Evolutionary conservation across 768 basidiomycete genomes (phyloP), one percentile per base, ranked within the genome.

Genomic region (Rhizopogon vinicolor): DNA sequence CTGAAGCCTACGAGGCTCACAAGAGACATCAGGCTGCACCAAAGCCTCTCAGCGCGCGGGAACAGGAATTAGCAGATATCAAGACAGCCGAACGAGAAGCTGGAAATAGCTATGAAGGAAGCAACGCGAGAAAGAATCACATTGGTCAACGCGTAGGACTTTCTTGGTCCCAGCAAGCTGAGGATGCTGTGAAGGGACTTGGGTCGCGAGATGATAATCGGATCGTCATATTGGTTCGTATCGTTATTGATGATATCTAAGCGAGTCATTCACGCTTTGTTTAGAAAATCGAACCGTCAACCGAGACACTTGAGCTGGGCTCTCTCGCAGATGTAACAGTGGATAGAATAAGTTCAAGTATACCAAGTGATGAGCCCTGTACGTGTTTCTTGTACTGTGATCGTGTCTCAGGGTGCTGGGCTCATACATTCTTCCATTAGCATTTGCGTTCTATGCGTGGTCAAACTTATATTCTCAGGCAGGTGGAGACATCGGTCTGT

Each of bases 31-130:
- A 82, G 48, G 74, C 81, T 33, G 89, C 92, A 0, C 89, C 92
- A 2, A 80, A 90, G 58, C 96, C 94, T 1, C 76, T 97, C 62
- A 92, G 87, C 40, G 80, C 82, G 0, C 80, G 87, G 33, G 95
- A 98, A 70, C 80, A 85, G 57, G 93, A 95, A 67, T 78, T 96
- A 58, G 87, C 80, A 0, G 85, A 87, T 53, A 78, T 96, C 56
- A 82, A 80, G 46, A 81, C 83, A 1, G 90, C 91, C 3, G 95
- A 96, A 66, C 77, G 82, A n/a, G 73, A 76, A 53, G 78, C 77
- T 8, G 79, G 75, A 50, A 72, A 70, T 46, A 66, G 68, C 1
- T 87, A 86, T 60, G 78, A 83, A 57, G 86, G 84, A 7, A 86
- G 81, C 60, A 74, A 77, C 29, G 76, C 74, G 3, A 74, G 83